Evolutionary conservation across 148 eudicot species (phyloP).

Genomic region (Rhododendron mucronatum): DNA sequence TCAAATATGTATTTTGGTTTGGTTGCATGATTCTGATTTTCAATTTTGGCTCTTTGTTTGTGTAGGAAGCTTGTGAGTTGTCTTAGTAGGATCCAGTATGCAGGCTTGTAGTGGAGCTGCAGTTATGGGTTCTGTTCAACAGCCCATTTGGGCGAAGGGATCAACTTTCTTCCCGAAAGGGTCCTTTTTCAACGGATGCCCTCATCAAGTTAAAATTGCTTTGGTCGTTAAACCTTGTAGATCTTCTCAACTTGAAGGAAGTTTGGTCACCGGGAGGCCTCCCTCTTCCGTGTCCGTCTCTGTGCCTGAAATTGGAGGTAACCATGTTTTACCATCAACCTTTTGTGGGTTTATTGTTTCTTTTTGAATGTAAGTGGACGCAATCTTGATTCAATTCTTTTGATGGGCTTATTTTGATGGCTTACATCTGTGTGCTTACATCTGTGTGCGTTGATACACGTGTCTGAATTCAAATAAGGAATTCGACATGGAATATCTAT

Average conservation of each 20-base stretch:
- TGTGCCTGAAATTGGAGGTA: conserved; percentile 54
- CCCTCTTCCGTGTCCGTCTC: conserved; percentile 39
- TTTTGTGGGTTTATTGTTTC: not conserved
- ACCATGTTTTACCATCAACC: not conserved
- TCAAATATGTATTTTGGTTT: not conserved
- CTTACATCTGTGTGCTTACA: not conserved
- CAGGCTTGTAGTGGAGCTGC: conserved; percentile 45
- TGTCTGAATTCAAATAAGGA: not conserved
- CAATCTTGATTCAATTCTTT: not conserved
- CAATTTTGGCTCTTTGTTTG: not conserved
- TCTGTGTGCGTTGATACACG: not conserved
- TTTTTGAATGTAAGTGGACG: not conserved
- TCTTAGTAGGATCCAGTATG: conserved; percentile 23
- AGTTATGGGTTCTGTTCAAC: conserved; percentile 53
- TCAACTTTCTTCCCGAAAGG: conserved; percentile 23
- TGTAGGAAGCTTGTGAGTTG: not conserved
- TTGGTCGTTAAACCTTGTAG: conserved; percentile 29
- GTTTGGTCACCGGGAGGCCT: conserved; percentile 45
- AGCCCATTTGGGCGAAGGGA: conserved; percentile 36
- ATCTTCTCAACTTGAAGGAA: conserved; percentile 41
- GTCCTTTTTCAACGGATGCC: conserved; percentile 8
- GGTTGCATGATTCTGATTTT: not conserved
- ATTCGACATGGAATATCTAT: not conserved
- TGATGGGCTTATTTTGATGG: not conserved
- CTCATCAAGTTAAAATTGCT: conserved; percentile 25